Evolutionary conservation across 345 rosid species (phyloP).

Genomic region (Gossypium rotundifolium): DNA sequence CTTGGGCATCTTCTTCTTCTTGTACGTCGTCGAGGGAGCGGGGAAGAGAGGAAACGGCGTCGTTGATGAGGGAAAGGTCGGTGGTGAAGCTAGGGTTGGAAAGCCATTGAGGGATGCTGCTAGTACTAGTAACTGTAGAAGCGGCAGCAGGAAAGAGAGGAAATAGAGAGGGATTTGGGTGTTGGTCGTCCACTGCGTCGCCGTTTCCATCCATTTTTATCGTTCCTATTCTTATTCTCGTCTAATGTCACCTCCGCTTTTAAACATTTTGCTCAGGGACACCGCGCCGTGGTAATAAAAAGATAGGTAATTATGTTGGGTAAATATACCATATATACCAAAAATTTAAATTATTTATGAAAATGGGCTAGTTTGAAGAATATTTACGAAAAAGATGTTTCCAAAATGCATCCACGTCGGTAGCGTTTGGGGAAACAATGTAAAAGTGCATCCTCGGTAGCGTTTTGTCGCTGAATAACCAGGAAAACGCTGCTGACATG

Average conservation of each 20-base stretch:
- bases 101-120: constrained; percentile 55
- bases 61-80: constrained; percentile 55
- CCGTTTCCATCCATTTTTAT: not conserved
- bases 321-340: too few relatives aligned
- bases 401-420: too few relatives aligned
- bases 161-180: constrained; percentile 28
- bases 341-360: too few relatives aligned
- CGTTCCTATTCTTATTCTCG: not conserved
- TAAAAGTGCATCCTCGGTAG: too few relatives aligned
- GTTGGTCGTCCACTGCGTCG: constrained; percentile 15
- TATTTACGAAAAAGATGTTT: too few relatives aligned
- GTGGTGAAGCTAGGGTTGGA: constrained; percentile 76
- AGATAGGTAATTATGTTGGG: too few relatives aligned
- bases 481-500: too few relatives aligned
- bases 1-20: constrained; percentile 25
- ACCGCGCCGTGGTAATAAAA: too few relatives aligned
- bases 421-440: too few relatives aligned
- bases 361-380: too few relatives aligned
- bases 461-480: too few relatives aligned
- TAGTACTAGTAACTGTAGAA: constrained; percentile 13
- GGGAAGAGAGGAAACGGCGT: constrained; percentile 35
- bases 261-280: not conserved
- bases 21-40: constrained; percentile 6
- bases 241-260: not conserved
- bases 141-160: constrained; percentile 12